Evolutionary conservation across 73 alveolate species (phyloP), one percentile per base, ranked within the genome.

Genomic region (Effrenium voratum): DNA sequence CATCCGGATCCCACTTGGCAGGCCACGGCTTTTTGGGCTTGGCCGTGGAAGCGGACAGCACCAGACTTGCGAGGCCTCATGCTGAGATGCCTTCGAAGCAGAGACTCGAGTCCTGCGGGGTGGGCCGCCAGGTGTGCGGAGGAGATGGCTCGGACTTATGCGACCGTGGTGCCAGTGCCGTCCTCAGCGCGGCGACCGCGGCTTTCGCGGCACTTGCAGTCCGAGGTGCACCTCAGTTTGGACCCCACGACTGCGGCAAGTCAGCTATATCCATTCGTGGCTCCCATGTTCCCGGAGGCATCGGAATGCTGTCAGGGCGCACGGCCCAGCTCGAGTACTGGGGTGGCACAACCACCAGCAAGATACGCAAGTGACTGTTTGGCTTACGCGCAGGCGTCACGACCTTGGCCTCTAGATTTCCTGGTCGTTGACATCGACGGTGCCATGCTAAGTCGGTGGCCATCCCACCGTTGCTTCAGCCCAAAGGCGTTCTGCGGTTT

Each of bases 391-490:
- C 66, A 80, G 92, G 92, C 10, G 10, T 28, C 2, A 6, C 72
- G 75, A 1, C 95, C 95, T 3, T 87, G 95, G 95, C 95, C 85
- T 3, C 50, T 87, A 70, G 95, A 87, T 85, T 87, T 87, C 34
- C 70, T 87, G 72, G 95, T 87, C 22, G 95, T 87, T 66, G 95
- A 87, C 95, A 52, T 87, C 32, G 95, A 87, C 40, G 95, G 95
- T 63, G 41, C 28, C 60, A 10, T 28, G 16, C 72, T 44, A 13
- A 47, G 66, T 24, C 6, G 82, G 40, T 70, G 82, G 63, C 26
- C 16, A 70, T 30, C 44, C 47, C 30, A 32, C 16, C 30, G 75
- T 60, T 60, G 75, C 34, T 32, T 60, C 75, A 60, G 3, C 30
- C 5, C 30, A 38, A 38, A 10, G 30, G 82, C 75, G 30, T 60